Evolutionary conservation across 495 filamentous ascomycete genomes (phyloP), one percentile per base, ranked within the genome.

Genomic region (Daldinia grandis): DNA sequence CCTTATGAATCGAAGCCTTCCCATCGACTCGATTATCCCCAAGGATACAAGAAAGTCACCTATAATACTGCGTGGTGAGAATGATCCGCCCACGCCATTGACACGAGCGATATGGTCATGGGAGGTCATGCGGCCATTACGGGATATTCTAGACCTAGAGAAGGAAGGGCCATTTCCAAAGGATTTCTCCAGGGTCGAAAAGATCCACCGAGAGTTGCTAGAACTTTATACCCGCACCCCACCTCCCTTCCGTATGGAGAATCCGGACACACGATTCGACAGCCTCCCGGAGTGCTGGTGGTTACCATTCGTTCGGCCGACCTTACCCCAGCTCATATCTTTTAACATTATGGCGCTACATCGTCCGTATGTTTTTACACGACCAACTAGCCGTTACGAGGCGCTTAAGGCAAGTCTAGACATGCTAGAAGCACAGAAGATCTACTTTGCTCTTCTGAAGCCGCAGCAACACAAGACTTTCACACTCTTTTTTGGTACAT

Each of bases 321-420:
- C 78, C 10, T 61, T 89, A 56, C 81, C 81, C 28, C 84, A 84
- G 50, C 72, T 84, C 9, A 68, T 81, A 21, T 76, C 81, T 19
- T 85, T 88, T 65, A 83, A 87, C 54, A 76, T 89, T 49, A 87
- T 89, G 73, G 86, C 86, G 19, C 81, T 90, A 35, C 88, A 90
- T 60, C 82, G 87, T 50, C 86, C 88, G 0, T 90, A 87, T 71
- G 86, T 90, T 38, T 90, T 90, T 63, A 86, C 86, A 0, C 80
- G 84, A n/a, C 67, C 80, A 4, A 77, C 78, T 4, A 85, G 82
- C 60, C 79, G 86, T 27, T 80, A 78, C 9, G 81, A 84, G 58
- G 86, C 87, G 15, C 75, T 90, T 0, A 82, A 81, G 64, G 87
- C 86, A 30, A 84, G 83, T 42, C 66, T 88, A 17, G 79, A 79